phyloP scores from a whole-genome alignment of 805 yeast species.

The Zygosaccharomyces gambellarensis region DNA sequence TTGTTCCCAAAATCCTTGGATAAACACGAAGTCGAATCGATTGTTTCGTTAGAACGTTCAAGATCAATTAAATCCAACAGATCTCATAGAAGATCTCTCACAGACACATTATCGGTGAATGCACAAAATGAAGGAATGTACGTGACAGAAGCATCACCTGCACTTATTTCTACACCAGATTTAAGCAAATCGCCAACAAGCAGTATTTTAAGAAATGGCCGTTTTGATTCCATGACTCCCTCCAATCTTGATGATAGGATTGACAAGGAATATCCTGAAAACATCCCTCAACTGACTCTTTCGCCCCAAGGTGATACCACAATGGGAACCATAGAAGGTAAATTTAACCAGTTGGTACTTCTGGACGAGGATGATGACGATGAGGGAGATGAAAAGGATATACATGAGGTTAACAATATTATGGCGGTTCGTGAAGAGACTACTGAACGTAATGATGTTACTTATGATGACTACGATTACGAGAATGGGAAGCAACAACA shows the following conservation, averaged over 20 bases:
- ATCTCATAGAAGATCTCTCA: conserved; percentile 29
- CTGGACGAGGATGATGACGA: conserved; percentile 18
- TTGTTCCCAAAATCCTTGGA: conserved; percentile 68
- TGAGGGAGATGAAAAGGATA: neutral
- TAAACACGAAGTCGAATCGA: conserved; percentile 66
- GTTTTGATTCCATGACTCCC: conserved; percentile 29
- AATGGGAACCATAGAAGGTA: conserved; percentile 29
- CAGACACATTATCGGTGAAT: conserved; percentile 36
- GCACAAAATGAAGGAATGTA: conserved; percentile 47
- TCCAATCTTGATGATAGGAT: conserved; percentile 8
- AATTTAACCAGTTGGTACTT: conserved; percentile 22
- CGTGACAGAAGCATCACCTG: conserved; percentile 36
- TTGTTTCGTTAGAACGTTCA: conserved; percentile 65
- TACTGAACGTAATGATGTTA: neutral
- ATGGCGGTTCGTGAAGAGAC: neutral
- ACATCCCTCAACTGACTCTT: neutral
- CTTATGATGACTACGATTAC: neutral
- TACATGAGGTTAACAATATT: neutral
- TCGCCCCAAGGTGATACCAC: conserved; percentile 12
- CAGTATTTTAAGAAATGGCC: conserved; percentile 35
- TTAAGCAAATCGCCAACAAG: conserved; percentile 36
- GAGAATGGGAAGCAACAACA: neutral
- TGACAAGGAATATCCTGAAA: conserved; percentile 1
- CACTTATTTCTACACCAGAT: conserved; percentile 35
- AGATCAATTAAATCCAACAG: conserved; percentile 50